Evolutionary conservation across 2,329 filamentous ascomycete species (phyloP), one percentile per base, ranked within the genome.

Genomic region (Pseudogymnoascus sp.): DNA sequence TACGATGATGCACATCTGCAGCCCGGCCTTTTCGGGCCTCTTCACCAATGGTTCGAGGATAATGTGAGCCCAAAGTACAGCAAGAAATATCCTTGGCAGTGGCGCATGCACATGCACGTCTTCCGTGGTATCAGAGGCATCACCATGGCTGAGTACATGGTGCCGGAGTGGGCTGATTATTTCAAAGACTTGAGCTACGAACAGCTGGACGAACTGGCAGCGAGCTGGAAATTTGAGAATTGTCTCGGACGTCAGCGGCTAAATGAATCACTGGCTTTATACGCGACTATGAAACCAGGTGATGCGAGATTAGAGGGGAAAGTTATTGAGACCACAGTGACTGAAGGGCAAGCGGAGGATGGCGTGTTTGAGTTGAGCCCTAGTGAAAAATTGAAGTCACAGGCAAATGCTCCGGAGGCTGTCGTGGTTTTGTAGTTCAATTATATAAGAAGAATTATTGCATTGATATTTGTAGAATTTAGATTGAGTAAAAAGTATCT

Each of bases 151-250:
- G 74, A 75, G 43, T 78, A 77, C 61, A 74, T 81, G 70, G 72
- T 74, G 59, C 75, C 77, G 62, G 79, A 81, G 68, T 80, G 79
- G 73, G 78, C 78, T 11, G 75, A 75, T 66, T 71, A 78, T 61
- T 82, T 82, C 66, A 68, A 71, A 59, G 75, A 70, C 40, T 76
- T 77, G 72, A 72, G 72, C 22, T 72, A 76, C 60, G 72, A 75
- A 14, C 76, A 80, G 62, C 68, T 82, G 38, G 79, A 82, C 64
- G 77, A 78, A 66, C 72, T 81, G 64, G 74, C 75, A 1, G 69
- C 69, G 22, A 82, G 80, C 66, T 84, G 83, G 70, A 76, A 74
- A 60, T 82, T 81, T 68, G 79, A 82, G 33, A 73, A 79, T 53
- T 84, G 81, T 68, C 66, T 79, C 53, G 78, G 81, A 68, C 72